Evolutionary conservation across 1,139 yeast genomes (phyloP), one percentile per base, ranked within the genome.

Genomic region (Geotrichum citri-aurantii): DNA sequence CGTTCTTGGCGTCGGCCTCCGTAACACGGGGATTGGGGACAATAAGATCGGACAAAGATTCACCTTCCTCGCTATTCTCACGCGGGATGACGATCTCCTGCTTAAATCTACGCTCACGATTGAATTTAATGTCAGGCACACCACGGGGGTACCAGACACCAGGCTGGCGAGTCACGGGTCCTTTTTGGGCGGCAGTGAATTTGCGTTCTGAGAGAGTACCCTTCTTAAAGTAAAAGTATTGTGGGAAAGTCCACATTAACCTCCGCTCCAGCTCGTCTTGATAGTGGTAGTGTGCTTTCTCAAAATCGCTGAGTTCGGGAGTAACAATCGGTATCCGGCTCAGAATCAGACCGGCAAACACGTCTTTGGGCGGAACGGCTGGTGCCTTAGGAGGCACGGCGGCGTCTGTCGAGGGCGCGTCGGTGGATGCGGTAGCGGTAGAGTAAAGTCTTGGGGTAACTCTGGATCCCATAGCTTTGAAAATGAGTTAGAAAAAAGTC

Each of bases 231-330:
- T 91, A 95, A 72, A 84, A 92, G 82, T 92, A 91, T 66, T 86
- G 85, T 5, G 99, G 98, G 73, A 93, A 93, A 0, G 98, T 91
- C 96, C 97, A 91, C 96, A 92, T 91, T 65, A 93, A 79, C 69
- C 98, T 81, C 68, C 85, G 85, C 79, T 92, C 92, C 62, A 93
- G 79, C 70, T 88, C 96, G 62, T 83, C 82, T 73, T 92, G 96
- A 72, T 95, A 95, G 61, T 83, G 79, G 72, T 86, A 88, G 74
- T 86, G 93, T 59, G 84, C 85, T 62, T 78, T 71, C 69, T 91
- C 97, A 66, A 93, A 86, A 59, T 79, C 81, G 11, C 86, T 79
- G 58, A 85, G 75, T 63, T 88, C 95, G 21, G 88, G 86, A 2
- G 96, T 88, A 59, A 93, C 82, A 52, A 93, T 79, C 31, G 99